Percentiles rank a stretch among this genome's conserved stretches.
Conservation (phyloP, 192 early-diverging fungal species). For the Coemansia sp. region DNA sequence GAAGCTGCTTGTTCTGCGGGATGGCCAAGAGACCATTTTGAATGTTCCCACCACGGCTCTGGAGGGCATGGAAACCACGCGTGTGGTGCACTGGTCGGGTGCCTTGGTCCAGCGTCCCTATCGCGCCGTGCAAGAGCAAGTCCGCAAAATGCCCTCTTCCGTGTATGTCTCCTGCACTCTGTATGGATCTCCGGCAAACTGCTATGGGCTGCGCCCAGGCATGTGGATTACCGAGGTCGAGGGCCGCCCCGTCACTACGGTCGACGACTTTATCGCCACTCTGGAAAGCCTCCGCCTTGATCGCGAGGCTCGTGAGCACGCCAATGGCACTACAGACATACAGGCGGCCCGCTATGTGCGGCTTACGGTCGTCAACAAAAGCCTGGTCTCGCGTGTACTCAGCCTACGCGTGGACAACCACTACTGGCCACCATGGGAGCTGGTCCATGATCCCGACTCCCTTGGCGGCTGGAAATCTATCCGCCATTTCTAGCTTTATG, state of each 20-base stretch:
- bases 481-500: constrained; percentile 7
- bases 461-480: constrained; percentile 54
- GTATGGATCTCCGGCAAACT: constrained; percentile 71
- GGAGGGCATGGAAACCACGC: constrained; percentile 61
- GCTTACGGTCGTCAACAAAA: constrained; percentile 48
- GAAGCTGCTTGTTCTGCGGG: constrained; percentile 63
- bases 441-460: constrained; percentile 53
- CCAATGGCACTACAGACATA: background rate
- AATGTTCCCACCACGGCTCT: constrained; percentile 62
- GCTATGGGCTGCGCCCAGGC: constrained; percentile 64
- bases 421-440: constrained; percentile 73
- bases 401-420: constrained; percentile 72
- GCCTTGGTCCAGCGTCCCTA: constrained; percentile 76
- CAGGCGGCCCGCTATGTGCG: constrained; percentile 37
- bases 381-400: constrained; percentile 63
- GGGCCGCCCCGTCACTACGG: constrained; percentile 55
- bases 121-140: constrained; percentile 70
- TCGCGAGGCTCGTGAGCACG: background rate
- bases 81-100: constrained; percentile 84
- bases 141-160: constrained; percentile 58
- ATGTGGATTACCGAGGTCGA: constrained; percentile 78
- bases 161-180: constrained; percentile 73
- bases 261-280: constrained; percentile 63
- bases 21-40: constrained; percentile 65
- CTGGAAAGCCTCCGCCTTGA: constrained; percentile 41